These are phyloP conservation scores for Sarocladium brachiariae DNA, from an alignment of 2,329 filamentous ascomycete species.

Conservation along the genomic window DNA sequence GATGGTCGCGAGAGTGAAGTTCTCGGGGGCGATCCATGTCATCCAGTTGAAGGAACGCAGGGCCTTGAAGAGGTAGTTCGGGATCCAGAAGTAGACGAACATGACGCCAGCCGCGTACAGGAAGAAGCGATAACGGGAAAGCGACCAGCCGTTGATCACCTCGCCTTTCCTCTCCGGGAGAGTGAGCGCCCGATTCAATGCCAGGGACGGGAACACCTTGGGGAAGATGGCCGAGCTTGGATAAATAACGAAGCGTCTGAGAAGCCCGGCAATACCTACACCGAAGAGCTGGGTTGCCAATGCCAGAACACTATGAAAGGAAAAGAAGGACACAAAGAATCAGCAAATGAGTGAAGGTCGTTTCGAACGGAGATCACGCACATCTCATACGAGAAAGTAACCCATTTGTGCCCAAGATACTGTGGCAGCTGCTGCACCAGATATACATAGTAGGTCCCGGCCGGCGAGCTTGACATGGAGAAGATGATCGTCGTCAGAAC, in stretches of 20 bases:
- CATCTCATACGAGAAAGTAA: slow-evolving; percentile 32
- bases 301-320: not conserved
- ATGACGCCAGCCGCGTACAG: slow-evolving; percentile 32
- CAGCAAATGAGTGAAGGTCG: slow-evolving; percentile 37
- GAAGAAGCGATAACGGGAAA: slow-evolving; percentile 41
- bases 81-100: slow-evolving; percentile 49
- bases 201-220: slow-evolving; percentile 38
- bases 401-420: slow-evolving; percentile 9
- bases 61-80: slow-evolving; percentile 41
- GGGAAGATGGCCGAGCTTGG: slow-evolving; percentile 47
- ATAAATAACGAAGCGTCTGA: slow-evolving; percentile 44
- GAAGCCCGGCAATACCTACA: slow-evolving; percentile 46
- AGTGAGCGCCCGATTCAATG: slow-evolving; percentile 32
- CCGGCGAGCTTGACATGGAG: slow-evolving; percentile 40
- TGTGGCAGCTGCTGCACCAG: slow-evolving; percentile 36
- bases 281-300: slow-evolving; percentile 39
- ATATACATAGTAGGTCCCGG: slow-evolving; percentile 41
- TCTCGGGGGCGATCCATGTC: slow-evolving; percentile 45
- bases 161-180: slow-evolving; percentile 33
- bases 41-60: slow-evolving; percentile 47
- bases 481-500: slow-evolving; percentile 54
- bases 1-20: slow-evolving; percentile 31
- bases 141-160: slow-evolving; percentile 29
- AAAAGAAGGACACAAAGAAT: slow-evolving; percentile 20
- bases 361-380: slow-evolving; percentile 24